phyloP scores from a whole-genome alignment of 1,139 yeast genomes.

The Kodamaea sp. region DNA sequence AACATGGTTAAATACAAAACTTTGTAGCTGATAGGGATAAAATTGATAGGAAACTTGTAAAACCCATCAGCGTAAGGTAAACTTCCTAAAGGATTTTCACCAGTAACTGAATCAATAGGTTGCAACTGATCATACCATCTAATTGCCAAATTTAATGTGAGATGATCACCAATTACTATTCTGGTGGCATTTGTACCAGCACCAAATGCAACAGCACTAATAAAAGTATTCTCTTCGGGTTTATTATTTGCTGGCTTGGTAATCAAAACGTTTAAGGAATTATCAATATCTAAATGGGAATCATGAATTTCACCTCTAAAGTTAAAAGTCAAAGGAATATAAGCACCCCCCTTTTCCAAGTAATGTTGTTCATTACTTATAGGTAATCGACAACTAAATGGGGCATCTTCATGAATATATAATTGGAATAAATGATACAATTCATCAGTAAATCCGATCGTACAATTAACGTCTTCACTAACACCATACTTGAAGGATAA shows the following conservation, averaged over 20 bases:
- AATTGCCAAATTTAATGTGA: slow-evolving; percentile 56
- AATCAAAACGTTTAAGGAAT: slow-evolving; percentile 52
- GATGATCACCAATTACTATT: slow-evolving; percentile 60
- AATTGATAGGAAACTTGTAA: slow-evolving; percentile 34
- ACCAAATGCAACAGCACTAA: slow-evolving; percentile 59
- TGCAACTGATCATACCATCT: slow-evolving; percentile 49
- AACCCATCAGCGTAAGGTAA: slow-evolving; percentile 43
- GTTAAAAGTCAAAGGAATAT: slow-evolving; percentile 59
- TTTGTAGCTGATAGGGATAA: slow-evolving; percentile 27
- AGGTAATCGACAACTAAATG: slow-evolving; percentile 67
- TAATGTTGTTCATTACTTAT: slow-evolving; percentile 41
- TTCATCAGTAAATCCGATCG: slow-evolving; percentile 63
- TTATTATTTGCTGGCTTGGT: slow-evolving; percentile 33
- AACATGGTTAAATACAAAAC: slow-evolving; percentile 22
- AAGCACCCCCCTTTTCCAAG: slow-evolving; percentile 48
- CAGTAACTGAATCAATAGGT: slow-evolving; percentile 18
- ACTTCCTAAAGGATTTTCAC: slow-evolving; percentile 13
- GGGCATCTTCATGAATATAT: slow-evolving; percentile 74
- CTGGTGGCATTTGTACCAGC: slow-evolving; percentile 61
- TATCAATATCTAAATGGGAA: slow-evolving; percentile 67
- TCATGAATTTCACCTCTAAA: slow-evolving; percentile 67
- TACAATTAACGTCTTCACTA: slow-evolving; percentile 56
- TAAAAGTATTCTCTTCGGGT: slow-evolving; percentile 36
- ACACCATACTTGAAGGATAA: slow-evolving; percentile 50
- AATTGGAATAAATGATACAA: slow-evolving; percentile 69